Evolutionary conservation across 2,329 filamentous ascomycete species (phyloP).

Genomic region (Annulohypoxylon truncatum): DNA sequence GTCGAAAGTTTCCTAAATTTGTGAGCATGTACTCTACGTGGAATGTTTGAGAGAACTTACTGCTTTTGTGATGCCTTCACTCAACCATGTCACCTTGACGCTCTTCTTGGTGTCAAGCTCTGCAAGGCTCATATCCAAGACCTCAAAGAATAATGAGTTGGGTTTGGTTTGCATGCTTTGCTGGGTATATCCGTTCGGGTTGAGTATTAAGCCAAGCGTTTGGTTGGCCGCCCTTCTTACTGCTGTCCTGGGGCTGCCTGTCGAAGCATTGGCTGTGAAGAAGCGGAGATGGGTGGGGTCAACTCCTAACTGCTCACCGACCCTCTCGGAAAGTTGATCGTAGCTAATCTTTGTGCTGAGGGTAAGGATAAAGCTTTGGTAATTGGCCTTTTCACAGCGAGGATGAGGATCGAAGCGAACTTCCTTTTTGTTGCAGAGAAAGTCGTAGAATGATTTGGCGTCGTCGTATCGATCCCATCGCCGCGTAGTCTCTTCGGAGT

Average conservation of each 20-base stretch:
- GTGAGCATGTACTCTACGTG: conserved; percentile 41
- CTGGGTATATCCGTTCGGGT: conserved; percentile 77
- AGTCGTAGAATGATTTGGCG: conserved; percentile 91
- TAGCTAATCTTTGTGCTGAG: conserved; percentile 92
- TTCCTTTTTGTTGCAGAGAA: conserved; percentile 83
- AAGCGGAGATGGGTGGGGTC: conserved; percentile 91
- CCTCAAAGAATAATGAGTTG: conserved; percentile 90
- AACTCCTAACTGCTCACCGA: conserved; percentile 80
- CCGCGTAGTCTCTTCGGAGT: conserved; percentile 53
- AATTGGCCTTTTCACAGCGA: conserved; percentile 66
- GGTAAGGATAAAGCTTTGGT: conserved; percentile 77
- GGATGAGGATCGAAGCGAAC: conserved; percentile 81
- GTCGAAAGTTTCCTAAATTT: conserved; percentile 75
- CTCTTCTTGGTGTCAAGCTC: conserved; percentile 94
- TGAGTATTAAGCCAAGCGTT: conserved; percentile 83
- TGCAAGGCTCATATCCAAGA: conserved; percentile 91
- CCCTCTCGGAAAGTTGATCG: conserved; percentile 85
- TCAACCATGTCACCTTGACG: conserved; percentile 84
- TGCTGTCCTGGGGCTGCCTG: conserved; percentile 79
- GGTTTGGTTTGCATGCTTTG: conserved; percentile 75
- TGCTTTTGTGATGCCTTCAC: conserved; percentile 92
- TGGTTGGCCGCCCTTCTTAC: conserved; percentile 79
- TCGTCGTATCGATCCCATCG: conserved; percentile 71
- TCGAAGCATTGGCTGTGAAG: conserved; percentile 82
- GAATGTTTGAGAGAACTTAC: conserved; percentile 59